Evolutionary conservation across 2,329 filamentous ascomycete species (phyloP).

Genomic region (Ceratocystis huliohia): DNA sequence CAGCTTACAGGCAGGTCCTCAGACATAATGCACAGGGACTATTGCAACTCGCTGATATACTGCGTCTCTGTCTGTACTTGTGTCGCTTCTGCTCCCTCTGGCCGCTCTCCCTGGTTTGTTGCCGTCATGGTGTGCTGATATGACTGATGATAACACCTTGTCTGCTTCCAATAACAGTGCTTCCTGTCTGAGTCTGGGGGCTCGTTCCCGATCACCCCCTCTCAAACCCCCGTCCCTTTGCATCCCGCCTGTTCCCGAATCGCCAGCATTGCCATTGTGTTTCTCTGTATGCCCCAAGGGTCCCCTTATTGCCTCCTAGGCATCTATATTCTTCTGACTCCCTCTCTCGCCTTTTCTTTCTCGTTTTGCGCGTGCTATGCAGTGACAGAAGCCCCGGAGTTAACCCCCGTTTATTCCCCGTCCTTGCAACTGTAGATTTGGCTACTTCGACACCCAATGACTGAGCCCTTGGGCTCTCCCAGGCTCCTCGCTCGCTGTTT

Average conservation of each 20-base stretch:
- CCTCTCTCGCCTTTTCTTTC: not conserved
- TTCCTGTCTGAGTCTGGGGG: not conserved
- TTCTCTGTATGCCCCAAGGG: too few species aligned
- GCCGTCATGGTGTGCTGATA: not conserved
- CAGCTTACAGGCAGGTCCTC: not conserved
- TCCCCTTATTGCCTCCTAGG: not conserved
- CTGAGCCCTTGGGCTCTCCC: too few species aligned
- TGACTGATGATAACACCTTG: too few species aligned
- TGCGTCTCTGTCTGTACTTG: not conserved
- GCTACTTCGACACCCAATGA: too few species aligned
- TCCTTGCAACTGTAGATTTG: too few species aligned
- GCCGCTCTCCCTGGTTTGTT: not conserved
- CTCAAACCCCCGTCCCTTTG: not conserved
- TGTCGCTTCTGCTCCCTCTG: not conserved
- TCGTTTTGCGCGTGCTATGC: not conserved
- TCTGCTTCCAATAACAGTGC: too few species aligned
- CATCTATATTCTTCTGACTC: too few species aligned
- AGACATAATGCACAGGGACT: not conserved
- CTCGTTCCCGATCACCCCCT: not conserved
- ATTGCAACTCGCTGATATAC: not conserved
- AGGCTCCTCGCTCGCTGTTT: not conserved
- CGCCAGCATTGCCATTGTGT: not conserved
- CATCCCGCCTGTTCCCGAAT: not conserved
- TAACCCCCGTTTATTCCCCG: too few species aligned
- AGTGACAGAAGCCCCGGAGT: not conserved